These are phyloP conservation scores for Aspergillus phoenicis DNA, from an alignment of 2,329 filamentous ascomycete species.

Conservation along the genomic window DNA sequence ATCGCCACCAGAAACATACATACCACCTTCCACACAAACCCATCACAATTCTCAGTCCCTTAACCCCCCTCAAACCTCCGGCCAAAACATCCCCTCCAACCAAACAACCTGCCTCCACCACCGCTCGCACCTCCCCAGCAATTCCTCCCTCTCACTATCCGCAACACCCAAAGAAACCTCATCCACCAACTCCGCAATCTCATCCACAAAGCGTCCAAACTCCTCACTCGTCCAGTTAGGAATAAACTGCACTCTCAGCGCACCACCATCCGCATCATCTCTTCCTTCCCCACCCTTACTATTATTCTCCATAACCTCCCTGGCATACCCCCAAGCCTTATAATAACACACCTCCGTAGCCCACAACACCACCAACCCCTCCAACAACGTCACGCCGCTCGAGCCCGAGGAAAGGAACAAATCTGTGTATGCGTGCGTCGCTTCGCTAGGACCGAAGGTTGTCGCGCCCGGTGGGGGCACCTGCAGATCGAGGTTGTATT, in stretches of 20 bases:
- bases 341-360: slow-evolving; percentile 70
- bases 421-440: slow-evolving; percentile 60
- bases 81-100: slow-evolving; percentile 64
- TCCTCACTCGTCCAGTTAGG: slow-evolving; percentile 67
- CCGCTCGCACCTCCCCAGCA: slow-evolving; percentile 48
- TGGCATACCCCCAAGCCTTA: slow-evolving; percentile 57
- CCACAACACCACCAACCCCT: slow-evolving; percentile 74
- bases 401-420: slow-evolving; percentile 61
- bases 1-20: no score
- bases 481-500: slow-evolving; percentile 60
- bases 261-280: slow-evolving; percentile 65
- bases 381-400: slow-evolving; percentile 58
- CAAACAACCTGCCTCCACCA: slow-evolving; percentile 55
- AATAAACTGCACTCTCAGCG: slow-evolving; percentile 65
- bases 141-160: slow-evolving; percentile 33
- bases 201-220: slow-evolving; percentile 62
- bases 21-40: no score
- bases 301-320: slow-evolving; percentile 34
- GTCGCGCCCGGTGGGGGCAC: slow-evolving; percentile 37
- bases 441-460: slow-evolving; percentile 38
- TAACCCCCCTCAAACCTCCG: slow-evolving; percentile 32
- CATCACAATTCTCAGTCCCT: no score
- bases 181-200: slow-evolving; percentile 59
- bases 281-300: slow-evolving; percentile 13
- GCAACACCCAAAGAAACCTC: slow-evolving; percentile 49